Conservation (phyloP, 768 basidiomycete species). For the Mycena latifolia region DNA sequence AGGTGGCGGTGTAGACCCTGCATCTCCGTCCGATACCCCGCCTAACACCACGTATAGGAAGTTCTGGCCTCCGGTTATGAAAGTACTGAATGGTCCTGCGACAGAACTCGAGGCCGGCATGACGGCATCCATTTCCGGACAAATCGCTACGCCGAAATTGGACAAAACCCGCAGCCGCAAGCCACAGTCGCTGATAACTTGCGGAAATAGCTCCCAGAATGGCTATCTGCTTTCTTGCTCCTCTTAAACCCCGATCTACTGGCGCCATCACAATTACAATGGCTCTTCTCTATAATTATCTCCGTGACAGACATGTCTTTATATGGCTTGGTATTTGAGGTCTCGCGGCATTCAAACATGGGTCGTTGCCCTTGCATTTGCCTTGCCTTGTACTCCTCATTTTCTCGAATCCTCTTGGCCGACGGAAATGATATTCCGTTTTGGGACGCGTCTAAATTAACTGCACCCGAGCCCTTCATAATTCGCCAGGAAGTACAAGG, state of each 20-base stretch:
- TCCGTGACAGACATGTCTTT: neutral
- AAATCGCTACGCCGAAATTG: constrained; percentile 1
- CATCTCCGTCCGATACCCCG: neutral
- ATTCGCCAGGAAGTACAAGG: neutral
- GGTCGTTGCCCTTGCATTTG: neutral
- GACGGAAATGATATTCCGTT: constrained; percentile 7
- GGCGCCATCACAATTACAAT: neutral
- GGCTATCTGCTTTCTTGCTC: neutral
- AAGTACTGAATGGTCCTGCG: constrained; percentile 1
- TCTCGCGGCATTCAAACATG: neutral
- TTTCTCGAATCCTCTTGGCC: neutral
- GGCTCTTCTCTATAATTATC: constrained; percentile 11
- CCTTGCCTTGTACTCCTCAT: neutral
- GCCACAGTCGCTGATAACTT: neutral
- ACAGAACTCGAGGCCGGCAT: constrained; percentile 16
- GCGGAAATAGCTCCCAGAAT: constrained; percentile 11
- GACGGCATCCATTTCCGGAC: constrained; percentile 18
- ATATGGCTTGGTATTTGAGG: constrained; percentile 2
- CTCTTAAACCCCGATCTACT: constrained; percentile 22
- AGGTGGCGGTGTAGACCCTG: too few species aligned
- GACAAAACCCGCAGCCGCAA: neutral
- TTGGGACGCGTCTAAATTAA: constrained; percentile 5
- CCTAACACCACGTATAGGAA: constrained; percentile 15
- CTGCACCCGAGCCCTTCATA: constrained; percentile 7
- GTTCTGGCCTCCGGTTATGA: neutral